Evolutionary conservation across 1,139 yeast species (phyloP).

Genomic region (Sugiyamaella pinicola): DNA sequence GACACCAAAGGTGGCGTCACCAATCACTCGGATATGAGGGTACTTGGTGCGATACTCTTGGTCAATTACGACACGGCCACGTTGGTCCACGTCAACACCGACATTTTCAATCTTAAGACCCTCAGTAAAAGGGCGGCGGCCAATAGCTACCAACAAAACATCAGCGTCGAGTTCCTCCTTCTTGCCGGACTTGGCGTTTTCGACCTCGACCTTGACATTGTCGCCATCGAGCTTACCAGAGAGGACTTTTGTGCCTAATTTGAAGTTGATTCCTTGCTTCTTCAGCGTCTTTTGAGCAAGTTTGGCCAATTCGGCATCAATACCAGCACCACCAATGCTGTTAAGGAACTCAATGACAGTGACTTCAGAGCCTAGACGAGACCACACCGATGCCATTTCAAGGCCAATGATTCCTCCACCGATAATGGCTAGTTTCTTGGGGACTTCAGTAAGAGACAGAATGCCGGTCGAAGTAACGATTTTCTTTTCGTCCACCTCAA

Average conservation of each 20-base stretch:
- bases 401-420: constrained; percentile 99
- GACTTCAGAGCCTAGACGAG: constrained; percentile 93
- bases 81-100: constrained; percentile 87
- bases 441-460: constrained; percentile 78
- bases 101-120: constrained; percentile 87
- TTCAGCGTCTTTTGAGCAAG: constrained; percentile 82
- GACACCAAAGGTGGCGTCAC: constrained; percentile 97
- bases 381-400: constrained; percentile 98
- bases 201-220: constrained; percentile 87
- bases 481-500: constrained; percentile 94
- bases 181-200: constrained; percentile 85
- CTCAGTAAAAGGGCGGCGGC: constrained; percentile 96
- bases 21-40: constrained; percentile 94
- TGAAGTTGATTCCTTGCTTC: constrained; percentile 95
- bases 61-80: constrained; percentile 92
- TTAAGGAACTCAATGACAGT: constrained; percentile 90
- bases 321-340: constrained; percentile 89
- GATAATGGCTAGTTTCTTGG: constrained; percentile 87
- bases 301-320: constrained; percentile 96
- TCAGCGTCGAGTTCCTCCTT: constrained; percentile 82
- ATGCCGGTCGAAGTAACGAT: constrained; percentile 97
- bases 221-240: constrained; percentile 89
- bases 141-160: constrained; percentile 93
- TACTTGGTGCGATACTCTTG: constrained; percentile 89
- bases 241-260: constrained; percentile 87